Base-by-base conservation (phyloP, 176 grass and related monocot species). In the Leersia perrieri region DNA sequence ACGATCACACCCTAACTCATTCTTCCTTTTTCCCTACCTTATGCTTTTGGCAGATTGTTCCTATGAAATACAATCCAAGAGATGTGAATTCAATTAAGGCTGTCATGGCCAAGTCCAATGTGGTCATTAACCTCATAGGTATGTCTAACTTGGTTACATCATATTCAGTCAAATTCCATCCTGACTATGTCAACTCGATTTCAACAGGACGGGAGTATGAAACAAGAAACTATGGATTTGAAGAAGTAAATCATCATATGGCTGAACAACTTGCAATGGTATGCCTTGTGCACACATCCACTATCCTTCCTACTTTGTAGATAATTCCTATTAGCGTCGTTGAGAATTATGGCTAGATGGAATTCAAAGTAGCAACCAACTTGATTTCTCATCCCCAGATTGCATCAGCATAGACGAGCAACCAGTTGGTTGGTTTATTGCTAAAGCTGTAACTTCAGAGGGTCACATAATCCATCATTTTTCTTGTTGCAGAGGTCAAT, bases 71-170 rank as follows among this genome's bases (percentile, higher is more conserved):
- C 61, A 68, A 95, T 77, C 96, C 96, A 80, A 93, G 92, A 85
- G 96, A 99, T 79, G 79, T 95, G 72, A 89, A 87, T 91, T 99
- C 92, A 0, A 84, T 99, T 51, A 99, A 99, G 78, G 89, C 96
- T 79, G 90, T 93, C 11, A 93, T 99, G 87, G 92, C 96, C 25
- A 99, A 91, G 82, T 88, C 96, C 80, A 99, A 99, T 87, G 96
- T 99, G 47, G 88, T 99, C 68, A 42, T 99, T 73, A 99, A 99
- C 88, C 90, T 99, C 29, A 90, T 98, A 77, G 92, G 96, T 95
- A 36, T 71, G 86, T 84, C 70, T 82, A 69, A 86, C 55, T 76
- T 70, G 35, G 25, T 30, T 13, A 22, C 23, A 66, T 68, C 49
- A 7, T n/a, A 31, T 66, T 77, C 9, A 26, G 53, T 60, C 20